A percentile compares a stretch with the other conserved stretches of the same genome.
Evolutionary conservation across 2,329 filamentous ascomycete species (phyloP).

Genomic region (Nemania sp.): DNA sequence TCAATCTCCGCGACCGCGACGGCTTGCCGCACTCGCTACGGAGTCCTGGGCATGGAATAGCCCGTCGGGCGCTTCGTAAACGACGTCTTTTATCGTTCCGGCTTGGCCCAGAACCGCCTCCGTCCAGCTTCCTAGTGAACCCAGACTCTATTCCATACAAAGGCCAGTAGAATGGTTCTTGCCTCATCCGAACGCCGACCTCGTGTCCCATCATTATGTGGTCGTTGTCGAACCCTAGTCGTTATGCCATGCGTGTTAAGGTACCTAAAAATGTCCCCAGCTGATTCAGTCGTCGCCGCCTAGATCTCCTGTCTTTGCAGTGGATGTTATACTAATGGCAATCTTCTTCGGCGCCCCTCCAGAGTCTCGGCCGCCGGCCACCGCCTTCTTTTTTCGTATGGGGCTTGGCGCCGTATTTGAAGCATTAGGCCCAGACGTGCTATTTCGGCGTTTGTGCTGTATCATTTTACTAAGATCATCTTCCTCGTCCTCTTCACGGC

Average conservation of each 20-base stretch:
- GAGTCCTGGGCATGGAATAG: conserved; percentile 20
- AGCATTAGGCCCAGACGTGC: conserved; percentile 61
- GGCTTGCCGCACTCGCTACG: conserved; percentile 23
- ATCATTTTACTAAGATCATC: conserved; percentile 90
- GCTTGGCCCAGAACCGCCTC: conserved; percentile 23
- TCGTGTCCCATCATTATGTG: conserved; percentile 46
- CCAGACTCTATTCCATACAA: conserved; percentile 43
- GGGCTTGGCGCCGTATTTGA: conserved; percentile 53
- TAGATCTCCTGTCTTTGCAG: conserved; percentile 51
- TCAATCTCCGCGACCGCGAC: conserved; percentile 28
- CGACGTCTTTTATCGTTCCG: conserved; percentile 15
- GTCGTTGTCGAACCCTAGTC: conserved; percentile 41
- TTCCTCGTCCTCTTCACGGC: conserved; percentile 92
- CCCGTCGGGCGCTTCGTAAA: conserved; percentile 24
- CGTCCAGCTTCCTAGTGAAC: conserved; percentile 35
- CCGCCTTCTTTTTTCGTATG: conserved; percentile 61
- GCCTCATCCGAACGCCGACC: conserved; percentile 48
- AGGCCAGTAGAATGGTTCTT: conserved; percentile 41
- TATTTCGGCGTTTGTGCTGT: conserved; percentile 71
- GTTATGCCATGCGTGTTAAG: conserved; percentile 35
- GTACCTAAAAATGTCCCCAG: conserved; percentile 30
- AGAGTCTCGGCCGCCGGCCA: conserved; percentile 56
- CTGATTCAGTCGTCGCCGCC: conserved; percentile 36
- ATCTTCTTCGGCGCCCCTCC: conserved; percentile 65
- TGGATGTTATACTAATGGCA: conserved; percentile 67